phyloP scores from a whole-genome alignment of 352 stramenopile species.

The Lagenidium giganteum region DNA sequence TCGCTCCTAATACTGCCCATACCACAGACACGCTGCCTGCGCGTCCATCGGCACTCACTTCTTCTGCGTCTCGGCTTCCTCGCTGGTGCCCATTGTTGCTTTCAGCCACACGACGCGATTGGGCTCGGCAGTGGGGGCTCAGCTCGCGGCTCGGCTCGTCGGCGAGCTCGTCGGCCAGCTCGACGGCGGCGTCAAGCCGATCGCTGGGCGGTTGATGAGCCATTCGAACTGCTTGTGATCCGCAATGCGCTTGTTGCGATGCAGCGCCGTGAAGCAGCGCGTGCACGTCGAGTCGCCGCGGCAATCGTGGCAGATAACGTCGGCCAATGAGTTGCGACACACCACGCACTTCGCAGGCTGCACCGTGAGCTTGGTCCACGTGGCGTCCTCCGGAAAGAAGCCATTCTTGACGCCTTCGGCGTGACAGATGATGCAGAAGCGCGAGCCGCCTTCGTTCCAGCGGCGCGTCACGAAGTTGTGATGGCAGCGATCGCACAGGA shows the following conservation, averaged over 20 bases:
- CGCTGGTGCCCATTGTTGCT: constrained; percentile 33
- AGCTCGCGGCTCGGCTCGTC: no score
- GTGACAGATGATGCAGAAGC: constrained; percentile 64
- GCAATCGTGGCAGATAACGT: constrained; percentile 50
- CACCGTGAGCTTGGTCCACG: constrained; percentile 60
- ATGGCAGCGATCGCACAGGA: constrained; percentile 47
- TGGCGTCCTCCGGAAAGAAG: constrained; percentile 6
- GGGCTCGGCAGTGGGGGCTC: constrained; percentile 18
- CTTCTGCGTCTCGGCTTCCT: constrained; percentile 63
- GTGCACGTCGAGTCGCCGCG: constrained; percentile 42
- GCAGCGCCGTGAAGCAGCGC: constrained; percentile 42
- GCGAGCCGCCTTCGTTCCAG: constrained; percentile 31
- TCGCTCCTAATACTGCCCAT: neutral
- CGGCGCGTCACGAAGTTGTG: constrained; percentile 52
- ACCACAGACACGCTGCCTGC: neutral
- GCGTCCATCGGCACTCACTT: constrained; percentile 24
- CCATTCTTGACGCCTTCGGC: constrained; percentile 18
- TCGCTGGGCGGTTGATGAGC: constrained; percentile 22
- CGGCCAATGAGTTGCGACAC: constrained; percentile 38
- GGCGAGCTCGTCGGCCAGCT: no score
- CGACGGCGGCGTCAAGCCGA: no score
- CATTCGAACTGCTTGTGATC: constrained; percentile 25
- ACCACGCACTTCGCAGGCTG: constrained; percentile 50
- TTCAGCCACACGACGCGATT: constrained; percentile 24
- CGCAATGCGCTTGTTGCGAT: constrained; percentile 25